Conservation (phyloP, 2,329 filamentous ascomycete genomes). For the Mycocentrospora acerina region DNA sequence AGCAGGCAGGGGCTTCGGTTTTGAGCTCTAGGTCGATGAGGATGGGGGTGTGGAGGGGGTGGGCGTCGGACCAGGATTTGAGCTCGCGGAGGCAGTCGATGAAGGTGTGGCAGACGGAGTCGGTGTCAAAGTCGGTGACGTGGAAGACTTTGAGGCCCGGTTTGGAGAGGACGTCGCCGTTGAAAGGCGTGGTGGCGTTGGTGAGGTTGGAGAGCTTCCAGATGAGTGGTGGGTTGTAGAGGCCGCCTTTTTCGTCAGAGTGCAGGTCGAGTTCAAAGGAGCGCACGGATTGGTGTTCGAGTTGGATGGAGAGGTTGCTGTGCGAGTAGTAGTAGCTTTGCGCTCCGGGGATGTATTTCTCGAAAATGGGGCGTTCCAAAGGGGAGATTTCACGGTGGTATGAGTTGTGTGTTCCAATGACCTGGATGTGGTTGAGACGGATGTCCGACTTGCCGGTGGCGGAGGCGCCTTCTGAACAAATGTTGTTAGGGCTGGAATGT, state of each 20-base stretch:
- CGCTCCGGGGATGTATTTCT: conserved; percentile 40
- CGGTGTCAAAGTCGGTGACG: conserved; percentile 53
- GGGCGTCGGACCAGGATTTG: conserved; percentile 48
- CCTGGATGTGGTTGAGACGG: conserved; percentile 56
- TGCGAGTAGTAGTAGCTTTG: conserved; percentile 54
- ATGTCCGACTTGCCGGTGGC: conserved; percentile 26
- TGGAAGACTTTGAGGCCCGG: conserved; percentile 55
- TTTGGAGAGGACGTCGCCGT: conserved; percentile 43
- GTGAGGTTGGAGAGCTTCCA: conserved; percentile 45
- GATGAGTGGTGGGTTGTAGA: conserved; percentile 50
- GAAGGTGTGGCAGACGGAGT: conserved; percentile 51
- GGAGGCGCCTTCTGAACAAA: conserved; percentile 11
- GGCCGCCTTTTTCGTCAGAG: conserved; percentile 51
- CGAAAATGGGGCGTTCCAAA: conserved; percentile 46
- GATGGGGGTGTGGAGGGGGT: conserved; percentile 50
- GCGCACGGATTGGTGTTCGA: conserved; percentile 49
- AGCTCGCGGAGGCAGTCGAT: conserved; percentile 47
- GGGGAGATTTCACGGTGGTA: conserved; percentile 52
- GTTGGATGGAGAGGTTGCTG: conserved; percentile 47
- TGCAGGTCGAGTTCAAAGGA: conserved; percentile 54
- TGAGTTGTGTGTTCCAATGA: conserved; percentile 55
- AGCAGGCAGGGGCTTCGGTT: conserved; percentile 40
- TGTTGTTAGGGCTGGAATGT: conserved; percentile 3
- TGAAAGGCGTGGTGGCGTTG: conserved; percentile 41
- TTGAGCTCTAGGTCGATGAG: conserved; percentile 55